Evolutionary conservation across 2,329 filamentous ascomycete genomes (phyloP), one percentile per base, ranked within the genome.

Genomic region (Alternaria ethzedia): DNA sequence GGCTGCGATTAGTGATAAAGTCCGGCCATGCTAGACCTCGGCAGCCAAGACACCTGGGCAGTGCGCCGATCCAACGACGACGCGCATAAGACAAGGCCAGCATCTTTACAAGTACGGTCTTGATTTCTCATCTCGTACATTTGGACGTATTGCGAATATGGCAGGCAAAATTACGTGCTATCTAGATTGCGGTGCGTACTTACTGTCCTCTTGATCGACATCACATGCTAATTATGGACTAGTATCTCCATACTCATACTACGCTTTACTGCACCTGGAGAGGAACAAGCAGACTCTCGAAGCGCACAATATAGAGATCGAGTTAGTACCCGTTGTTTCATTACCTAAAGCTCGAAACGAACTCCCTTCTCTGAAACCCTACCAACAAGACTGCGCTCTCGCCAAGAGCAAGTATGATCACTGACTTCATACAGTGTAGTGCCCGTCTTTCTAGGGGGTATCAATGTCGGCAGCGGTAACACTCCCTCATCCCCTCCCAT

Each of bases 361-460:
- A 20, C 47, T 45, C 25, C 51, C 5, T 11, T 47, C 49, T n/a
- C 20, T 54, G 28, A 32, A 59, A 47, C 28, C 56, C 30, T 26
- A 26, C 55, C 57, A 56, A 57, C 20, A 15, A 10, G 6, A 26
- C 12, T 26, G 28, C 21, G n/a, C 41, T n/a, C 17, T 25, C 21
- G 30, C 6, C 30, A 41, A 54, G 41, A 15, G 21, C 43, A 61
- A 57, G 54, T 46, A 50, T 50, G 46, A 23, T 41, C 20, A 65
- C 60, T 69, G 44, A 68, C 57, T 54, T 21, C 46, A 41, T 54
- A 30, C 66, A 92, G 90, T 54, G 87, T 91, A 70, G 85, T 91
- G 67, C 92, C 92, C 13, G 84, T 94, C 55, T 90, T 94, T 73
- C 83, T 95, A 21, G 80, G 80, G 20, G 81, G 81, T 8, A 81